phyloP scores from a whole-genome alignment of 2,329 filamentous ascomycete genomes.

The Neopestalotiopsis clavispora region DNA sequence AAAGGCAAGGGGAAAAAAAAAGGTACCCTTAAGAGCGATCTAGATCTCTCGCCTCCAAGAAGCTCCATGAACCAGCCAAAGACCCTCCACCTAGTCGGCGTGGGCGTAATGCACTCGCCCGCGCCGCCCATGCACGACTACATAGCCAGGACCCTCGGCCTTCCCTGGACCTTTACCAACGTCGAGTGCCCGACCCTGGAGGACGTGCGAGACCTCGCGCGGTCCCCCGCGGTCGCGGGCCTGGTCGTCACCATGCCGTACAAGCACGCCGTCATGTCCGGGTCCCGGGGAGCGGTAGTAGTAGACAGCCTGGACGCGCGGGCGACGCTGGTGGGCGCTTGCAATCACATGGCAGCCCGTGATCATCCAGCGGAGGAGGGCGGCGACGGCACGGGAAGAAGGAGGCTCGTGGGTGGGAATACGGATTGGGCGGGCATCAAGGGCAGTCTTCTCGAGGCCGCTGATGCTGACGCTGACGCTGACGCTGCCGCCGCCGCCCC shows the following conservation, averaged over 20 bases:
- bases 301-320: neutral
- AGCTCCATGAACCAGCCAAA: neutral
- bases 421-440: conserved; percentile 12
- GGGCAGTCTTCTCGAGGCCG: neutral
- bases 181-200: neutral
- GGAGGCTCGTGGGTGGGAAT: neutral
- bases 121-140: conserved; percentile 11
- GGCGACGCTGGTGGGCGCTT: conserved; percentile 3
- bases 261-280: neutral
- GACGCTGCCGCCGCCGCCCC: neutral
- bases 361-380: neutral
- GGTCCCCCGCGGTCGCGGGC: conserved; percentile 1
- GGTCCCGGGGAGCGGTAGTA: too few relatives aligned
- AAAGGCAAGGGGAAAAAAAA: too few relatives aligned
- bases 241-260: conserved; percentile 13
- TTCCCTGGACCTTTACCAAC: conserved; percentile 12
- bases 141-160: neutral
- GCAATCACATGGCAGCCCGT: neutral
- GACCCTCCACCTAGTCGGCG: conserved; percentile 7
- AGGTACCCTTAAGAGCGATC: too few relatives aligned
- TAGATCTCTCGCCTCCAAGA: too few relatives aligned
- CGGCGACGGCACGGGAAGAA: neutral
- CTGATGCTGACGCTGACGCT: too few relatives aligned
- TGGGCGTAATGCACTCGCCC: conserved; percentile 6
- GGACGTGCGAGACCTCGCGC: neutral